Evolutionary conservation across 2,329 filamentous ascomycete species (phyloP).

Genomic region (Exophiala dermatitidis): DNA sequence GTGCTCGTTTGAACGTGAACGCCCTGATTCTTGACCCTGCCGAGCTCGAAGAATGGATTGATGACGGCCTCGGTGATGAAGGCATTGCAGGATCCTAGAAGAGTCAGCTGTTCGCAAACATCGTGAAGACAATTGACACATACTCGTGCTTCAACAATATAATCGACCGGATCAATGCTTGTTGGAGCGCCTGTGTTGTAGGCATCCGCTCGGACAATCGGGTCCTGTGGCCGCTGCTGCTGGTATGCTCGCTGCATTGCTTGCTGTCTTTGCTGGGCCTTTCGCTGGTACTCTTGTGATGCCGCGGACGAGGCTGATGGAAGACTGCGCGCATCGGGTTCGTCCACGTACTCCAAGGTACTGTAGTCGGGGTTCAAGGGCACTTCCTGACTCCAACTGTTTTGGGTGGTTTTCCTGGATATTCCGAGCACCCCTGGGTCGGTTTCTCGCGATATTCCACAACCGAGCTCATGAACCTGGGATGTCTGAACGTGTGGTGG

Average conservation of each 20-base stretch:
- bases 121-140: not conserved
- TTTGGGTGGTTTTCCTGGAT: not conserved
- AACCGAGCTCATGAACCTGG: constrained; percentile 10
- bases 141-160: not conserved
- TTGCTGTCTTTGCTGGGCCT: constrained; percentile 4
- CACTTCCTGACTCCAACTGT: not conserved
- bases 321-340: constrained; percentile 6
- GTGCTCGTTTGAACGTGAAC: constrained; percentile 12
- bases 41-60: constrained; percentile 18
- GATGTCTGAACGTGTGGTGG: not conserved
- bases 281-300: constrained; percentile 5
- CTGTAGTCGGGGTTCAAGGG: constrained; percentile 18
- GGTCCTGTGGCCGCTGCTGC: not conserved
- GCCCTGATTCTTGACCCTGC: constrained; percentile 11
- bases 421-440: not conserved
- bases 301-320: not conserved
- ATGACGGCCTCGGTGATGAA: constrained; percentile 12
- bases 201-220: constrained; percentile 3
- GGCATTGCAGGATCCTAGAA: constrained; percentile 5
- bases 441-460: not conserved
- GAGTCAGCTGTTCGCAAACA: not conserved
- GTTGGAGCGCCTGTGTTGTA: not conserved
- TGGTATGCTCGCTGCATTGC: constrained; percentile 5
- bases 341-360: constrained; percentile 16
- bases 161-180: not conserved